These are phyloP conservation scores for Sutorius australiensis DNA, from an alignment of 768 basidiomycete genomes.

Conservation along the genomic window DNA sequence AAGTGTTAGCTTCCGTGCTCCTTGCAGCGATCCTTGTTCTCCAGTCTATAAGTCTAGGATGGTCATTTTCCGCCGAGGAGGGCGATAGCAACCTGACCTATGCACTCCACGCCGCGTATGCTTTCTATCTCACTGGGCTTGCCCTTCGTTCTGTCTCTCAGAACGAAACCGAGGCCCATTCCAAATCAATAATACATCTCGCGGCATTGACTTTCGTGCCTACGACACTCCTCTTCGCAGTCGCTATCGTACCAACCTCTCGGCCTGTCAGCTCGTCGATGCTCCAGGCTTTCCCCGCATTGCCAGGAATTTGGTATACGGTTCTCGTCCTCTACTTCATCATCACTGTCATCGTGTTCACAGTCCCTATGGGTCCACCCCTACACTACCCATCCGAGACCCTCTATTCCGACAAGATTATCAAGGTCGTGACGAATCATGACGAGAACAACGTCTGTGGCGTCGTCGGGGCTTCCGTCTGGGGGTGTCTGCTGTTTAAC, in stretches of 20 bases:
- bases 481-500: constrained; percentile 62
- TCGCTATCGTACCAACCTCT: constrained; percentile 55
- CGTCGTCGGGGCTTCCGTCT: constrained; percentile 43
- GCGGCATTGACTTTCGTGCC: constrained; percentile 52
- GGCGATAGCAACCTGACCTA: constrained; percentile 34
- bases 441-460: constrained; percentile 76
- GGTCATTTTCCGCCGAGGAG: constrained; percentile 32
- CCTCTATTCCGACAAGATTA: constrained; percentile 72
- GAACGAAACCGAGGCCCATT: constrained; percentile 37
- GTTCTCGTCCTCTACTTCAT: constrained; percentile 48
- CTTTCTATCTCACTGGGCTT: constrained; percentile 57
- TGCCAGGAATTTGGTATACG: constrained; percentile 47
- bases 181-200: constrained; percentile 59
- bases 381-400: constrained; percentile 69
- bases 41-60: constrained; percentile 54
- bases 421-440: constrained; percentile 55
- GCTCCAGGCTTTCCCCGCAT: constrained; percentile 20
- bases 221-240: constrained; percentile 39
- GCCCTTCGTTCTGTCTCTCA: constrained; percentile 47
- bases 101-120: constrained; percentile 48
- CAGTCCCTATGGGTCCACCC: constrained; percentile 67
- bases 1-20: constrained; percentile 46
- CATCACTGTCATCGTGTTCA: constrained; percentile 40
- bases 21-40: constrained; percentile 47
- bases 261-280: constrained; percentile 32